Evolutionary conservation across 257 asterid genomes (phyloP).

Genomic region (Echites panduratus): DNA sequence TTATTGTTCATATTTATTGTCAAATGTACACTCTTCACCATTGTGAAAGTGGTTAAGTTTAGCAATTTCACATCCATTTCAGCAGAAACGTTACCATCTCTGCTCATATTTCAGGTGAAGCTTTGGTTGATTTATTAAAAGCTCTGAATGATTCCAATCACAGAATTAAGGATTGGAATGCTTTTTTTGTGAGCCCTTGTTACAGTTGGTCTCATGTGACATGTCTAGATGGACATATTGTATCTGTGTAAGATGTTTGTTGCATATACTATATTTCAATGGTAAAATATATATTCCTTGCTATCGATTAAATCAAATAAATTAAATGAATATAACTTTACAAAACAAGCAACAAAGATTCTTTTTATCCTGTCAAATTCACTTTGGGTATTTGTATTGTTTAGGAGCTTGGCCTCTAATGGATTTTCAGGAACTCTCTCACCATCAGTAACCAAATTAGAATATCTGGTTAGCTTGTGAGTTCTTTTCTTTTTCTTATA

Average conservation of each 20-base stretch:
- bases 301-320: not conserved
- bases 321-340: not conserved
- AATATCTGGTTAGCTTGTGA: constrained; percentile 63
- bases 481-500: constrained; percentile 9
- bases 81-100: not conserved
- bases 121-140: constrained; percentile 45
- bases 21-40: not conserved
- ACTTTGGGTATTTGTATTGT: not conserved
- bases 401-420: constrained; percentile 67
- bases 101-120: constrained; percentile 50
- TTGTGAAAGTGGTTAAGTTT: not conserved
- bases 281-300: not conserved
- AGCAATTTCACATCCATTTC: not conserved
- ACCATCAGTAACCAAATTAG: constrained; percentile 55
- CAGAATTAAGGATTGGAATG: constrained; percentile 55
- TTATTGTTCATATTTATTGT: not conserved
- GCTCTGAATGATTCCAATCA: constrained; percentile 59
- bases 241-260: constrained; percentile 47
- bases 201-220: constrained; percentile 82
- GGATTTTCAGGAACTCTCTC: constrained; percentile 86
- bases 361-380: not conserved
- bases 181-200: constrained; percentile 74
- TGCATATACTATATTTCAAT: not conserved
- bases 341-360: not conserved
- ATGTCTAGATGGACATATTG: constrained; percentile 60